A percentile compares a stretch with the other conserved stretches of the same genome.
Evolutionary conservation across 352 stramenopile genomes (phyloP).

Genomic region (Albugo candida): DNA sequence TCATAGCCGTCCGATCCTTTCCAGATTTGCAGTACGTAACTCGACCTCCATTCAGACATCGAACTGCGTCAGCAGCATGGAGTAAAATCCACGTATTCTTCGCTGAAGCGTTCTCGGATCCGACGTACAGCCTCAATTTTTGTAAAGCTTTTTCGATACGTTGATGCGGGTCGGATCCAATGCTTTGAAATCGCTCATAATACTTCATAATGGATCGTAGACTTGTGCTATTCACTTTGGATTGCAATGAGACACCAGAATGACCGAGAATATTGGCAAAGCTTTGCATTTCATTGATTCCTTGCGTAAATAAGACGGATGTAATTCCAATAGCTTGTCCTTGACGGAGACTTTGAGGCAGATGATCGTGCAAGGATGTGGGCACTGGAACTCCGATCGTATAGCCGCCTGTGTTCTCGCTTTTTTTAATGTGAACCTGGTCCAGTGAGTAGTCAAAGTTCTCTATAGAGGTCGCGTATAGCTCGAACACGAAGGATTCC

Average conservation of each 20-base stretch:
- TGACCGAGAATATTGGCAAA: slow-evolving; percentile 79
- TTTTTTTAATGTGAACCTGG: slow-evolving; percentile 20
- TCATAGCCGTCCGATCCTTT: slow-evolving; percentile 96
- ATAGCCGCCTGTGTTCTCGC: slow-evolving; percentile 33
- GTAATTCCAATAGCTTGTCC: slow-evolving; percentile 49
- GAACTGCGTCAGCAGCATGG: slow-evolving; percentile 64
- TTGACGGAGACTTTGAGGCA: slow-evolving; percentile 28
- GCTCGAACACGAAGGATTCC: slow-evolving; percentile 66
- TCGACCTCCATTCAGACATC: slow-evolving; percentile 80
- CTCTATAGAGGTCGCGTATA: slow-evolving; percentile 19
- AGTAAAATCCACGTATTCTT: slow-evolving; percentile 81
- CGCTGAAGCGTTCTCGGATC: slow-evolving; percentile 46
- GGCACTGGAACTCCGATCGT: slow-evolving; percentile 39
- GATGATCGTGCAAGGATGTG: slow-evolving; percentile 17
- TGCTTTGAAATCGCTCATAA: slow-evolving; percentile 48
- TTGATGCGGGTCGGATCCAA: slow-evolving; percentile 4
- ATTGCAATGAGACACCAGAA: slow-evolving; percentile 59
- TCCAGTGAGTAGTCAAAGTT: neutral
- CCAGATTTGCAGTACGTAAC: slow-evolving; percentile 96
- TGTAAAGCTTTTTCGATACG: slow-evolving; percentile 6
- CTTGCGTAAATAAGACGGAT: slow-evolving; percentile 72
- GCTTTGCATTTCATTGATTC: slow-evolving; percentile 89
- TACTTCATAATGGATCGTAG: slow-evolving; percentile 54
- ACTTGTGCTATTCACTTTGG: slow-evolving; percentile 64
- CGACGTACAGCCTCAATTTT: slow-evolving; percentile 15